Evolutionary conservation across 2,329 filamentous ascomycete genomes (phyloP), one percentile per base, ranked within the genome.

Genomic region (Rhinocladiella mackenziei): DNA sequence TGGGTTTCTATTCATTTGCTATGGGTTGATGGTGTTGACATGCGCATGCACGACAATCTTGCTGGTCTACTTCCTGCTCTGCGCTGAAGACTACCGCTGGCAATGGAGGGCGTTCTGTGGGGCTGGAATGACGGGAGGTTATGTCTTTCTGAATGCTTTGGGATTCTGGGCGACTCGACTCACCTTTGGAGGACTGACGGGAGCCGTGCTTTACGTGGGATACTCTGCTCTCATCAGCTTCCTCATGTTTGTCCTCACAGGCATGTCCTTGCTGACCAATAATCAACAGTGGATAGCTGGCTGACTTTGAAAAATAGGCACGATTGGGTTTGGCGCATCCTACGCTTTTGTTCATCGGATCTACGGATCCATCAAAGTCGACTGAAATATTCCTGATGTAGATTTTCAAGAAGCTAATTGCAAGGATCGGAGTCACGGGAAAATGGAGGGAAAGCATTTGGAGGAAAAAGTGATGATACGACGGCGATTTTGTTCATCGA

Each of bases 41-140:
- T 89, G 85, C 47, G 91, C 91, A 0, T 84, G 89, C 1, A 91
- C 94, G 29, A 97, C 92, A 1, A 83, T 97, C 6, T 73, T 98
- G 13, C 83, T 97, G 76, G 86, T 96, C 0, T 98, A 98, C 69
- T 97, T 97, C 73, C 65, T 98, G 57, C 80, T 98, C 10, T 97
- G 91, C 62, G 83, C 87, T 0, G 92, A 98, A 70, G 92, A 98
- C 68, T 98, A 98, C 69, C 86, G 95, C 65, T 98, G 92, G 92
- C 92, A 97, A 60, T 98, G 92, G 92, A 81, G 92, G 39, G 83
- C 89, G 4, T 98, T 98, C 71, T 77, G 88, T 48, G 91, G 88
- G 2, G 89, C 89, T 1, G 92, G 92, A 46, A 91, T 89, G 61
- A 94, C 85, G 39, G 89, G 89, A 1, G 78, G 79, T 10, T 98